Conservation (phyloP, 1,284 basidiomycete species). For the Ustanciosporium gigantosporum region DNA sequence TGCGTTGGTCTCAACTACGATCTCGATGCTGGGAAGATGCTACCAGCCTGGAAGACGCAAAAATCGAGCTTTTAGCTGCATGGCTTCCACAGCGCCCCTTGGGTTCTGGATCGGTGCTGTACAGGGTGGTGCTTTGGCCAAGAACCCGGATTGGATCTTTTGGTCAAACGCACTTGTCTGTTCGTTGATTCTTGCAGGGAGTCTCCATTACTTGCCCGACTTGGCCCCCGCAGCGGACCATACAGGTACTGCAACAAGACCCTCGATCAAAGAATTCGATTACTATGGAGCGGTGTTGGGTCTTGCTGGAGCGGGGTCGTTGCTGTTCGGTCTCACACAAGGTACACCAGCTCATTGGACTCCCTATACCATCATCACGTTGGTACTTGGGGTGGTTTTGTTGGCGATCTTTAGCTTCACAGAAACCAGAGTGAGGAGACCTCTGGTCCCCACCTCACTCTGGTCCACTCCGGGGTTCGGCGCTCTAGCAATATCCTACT, state of each 20-base stretch:
- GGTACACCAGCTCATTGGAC: slow-evolving; percentile 19
- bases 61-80: slow-evolving; percentile 21
- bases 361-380: slow-evolving; percentile 14
- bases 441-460: slow-evolving; percentile 12
- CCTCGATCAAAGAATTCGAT: slow-evolving; percentile 10
- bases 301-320: slow-evolving; percentile 7
- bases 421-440: slow-evolving; percentile 9
- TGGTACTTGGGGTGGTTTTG: slow-evolving; percentile 15
- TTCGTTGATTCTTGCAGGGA: not conserved
- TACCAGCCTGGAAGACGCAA: slow-evolving; percentile 28
- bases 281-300: slow-evolving; percentile 18
- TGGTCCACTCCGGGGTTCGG: slow-evolving; percentile 17
- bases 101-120: slow-evolving; percentile 22
- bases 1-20: slow-evolving; percentile 9
- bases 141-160: slow-evolving; percentile 12
- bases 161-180: slow-evolving; percentile 1
- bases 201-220: not conserved
- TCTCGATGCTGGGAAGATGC: slow-evolving; percentile 17
- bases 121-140: slow-evolving; percentile 17
- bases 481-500: slow-evolving; percentile 7
- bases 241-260: not conserved
- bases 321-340: slow-evolving; percentile 30
- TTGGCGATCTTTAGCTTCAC: slow-evolving; percentile 10
- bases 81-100: slow-evolving; percentile 21
- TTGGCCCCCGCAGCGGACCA: slow-evolving; percentile 2